phyloP scores from a whole-genome alignment of 768 basidiomycete genomes.

The Ramaria sp. region DNA sequence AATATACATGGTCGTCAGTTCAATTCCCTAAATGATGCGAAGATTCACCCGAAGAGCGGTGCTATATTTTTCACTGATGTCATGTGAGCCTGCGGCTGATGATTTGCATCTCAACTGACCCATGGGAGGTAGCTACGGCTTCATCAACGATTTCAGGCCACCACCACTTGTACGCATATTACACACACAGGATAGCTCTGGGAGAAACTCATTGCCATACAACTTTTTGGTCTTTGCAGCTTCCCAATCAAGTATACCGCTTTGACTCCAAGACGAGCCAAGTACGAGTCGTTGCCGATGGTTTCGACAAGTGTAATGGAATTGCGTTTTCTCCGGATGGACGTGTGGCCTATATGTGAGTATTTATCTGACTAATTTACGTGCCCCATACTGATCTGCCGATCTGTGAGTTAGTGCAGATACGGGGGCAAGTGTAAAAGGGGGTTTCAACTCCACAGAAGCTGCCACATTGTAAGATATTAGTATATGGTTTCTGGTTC shows the following conservation, averaged over 20 bases:
- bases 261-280: constrained; percentile 56
- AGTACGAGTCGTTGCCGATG: constrained; percentile 65
- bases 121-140: constrained; percentile 41
- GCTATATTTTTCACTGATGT: constrained; percentile 70
- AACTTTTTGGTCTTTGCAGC: not conserved
- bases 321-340: constrained; percentile 64
- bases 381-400: not conserved
- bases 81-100: constrained; percentile 30
- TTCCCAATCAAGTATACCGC: constrained; percentile 52
- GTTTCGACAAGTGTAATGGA: constrained; percentile 65
- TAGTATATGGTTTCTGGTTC: not conserved
- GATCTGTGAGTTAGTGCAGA: not conserved
- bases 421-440: not conserved
- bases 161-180: constrained; percentile 25
- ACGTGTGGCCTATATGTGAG: constrained; percentile 52
- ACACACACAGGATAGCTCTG: not conserved
- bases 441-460: constrained; percentile 40
- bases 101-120: not conserved
- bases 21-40: constrained; percentile 74
- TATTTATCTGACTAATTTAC: not conserved
- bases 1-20: constrained; percentile 76
- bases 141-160: constrained; percentile 54
- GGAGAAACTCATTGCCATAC: not conserved
- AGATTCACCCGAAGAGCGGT: constrained; percentile 55
- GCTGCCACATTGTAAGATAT: constrained; percentile 56